Conservation (phyloP, 2,329 filamentous ascomycete species). For the Elsinoe batatas region DNA sequence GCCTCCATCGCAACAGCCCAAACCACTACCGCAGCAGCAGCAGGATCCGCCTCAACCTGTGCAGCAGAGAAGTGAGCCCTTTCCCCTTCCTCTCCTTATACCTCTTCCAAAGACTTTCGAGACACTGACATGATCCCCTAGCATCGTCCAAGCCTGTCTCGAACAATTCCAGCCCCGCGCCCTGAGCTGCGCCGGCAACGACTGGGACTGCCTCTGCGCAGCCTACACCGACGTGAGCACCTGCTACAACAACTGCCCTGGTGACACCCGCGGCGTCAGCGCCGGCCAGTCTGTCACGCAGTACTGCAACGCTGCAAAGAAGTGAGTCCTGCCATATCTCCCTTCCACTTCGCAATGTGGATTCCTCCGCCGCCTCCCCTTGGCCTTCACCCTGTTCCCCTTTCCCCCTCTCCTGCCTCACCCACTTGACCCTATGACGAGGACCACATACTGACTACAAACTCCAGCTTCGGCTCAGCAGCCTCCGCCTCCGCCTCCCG, state of each 20-base stretch:
- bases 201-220: constrained; percentile 50
- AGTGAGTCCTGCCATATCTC: constrained; percentile 4
- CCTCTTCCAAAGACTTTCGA: neutral
- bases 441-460: neutral
- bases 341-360: neutral
- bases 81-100: neutral
- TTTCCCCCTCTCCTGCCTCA: neutral
- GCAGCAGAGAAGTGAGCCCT: constrained; percentile 30
- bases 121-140: constrained; percentile 19
- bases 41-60: constrained; percentile 22
- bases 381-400: neutral
- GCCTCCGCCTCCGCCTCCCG: neutral
- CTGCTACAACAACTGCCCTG: constrained; percentile 57
- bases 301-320: constrained; percentile 14
- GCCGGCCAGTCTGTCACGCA: constrained; percentile 13
- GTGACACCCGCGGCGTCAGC: constrained; percentile 16
- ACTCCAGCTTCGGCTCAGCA: constrained; percentile 4
- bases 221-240: constrained; percentile 35
- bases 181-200: constrained; percentile 35
- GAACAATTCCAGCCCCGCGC: constrained; percentile 33
- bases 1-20: constrained; percentile 34
- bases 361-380: neutral
- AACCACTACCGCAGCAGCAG: constrained; percentile 25
- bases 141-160: constrained; percentile 44
- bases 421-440: neutral